phyloP scores from a whole-genome alignment of 495 filamentous ascomycete species.

The Xylaria cubensis region DNA sequence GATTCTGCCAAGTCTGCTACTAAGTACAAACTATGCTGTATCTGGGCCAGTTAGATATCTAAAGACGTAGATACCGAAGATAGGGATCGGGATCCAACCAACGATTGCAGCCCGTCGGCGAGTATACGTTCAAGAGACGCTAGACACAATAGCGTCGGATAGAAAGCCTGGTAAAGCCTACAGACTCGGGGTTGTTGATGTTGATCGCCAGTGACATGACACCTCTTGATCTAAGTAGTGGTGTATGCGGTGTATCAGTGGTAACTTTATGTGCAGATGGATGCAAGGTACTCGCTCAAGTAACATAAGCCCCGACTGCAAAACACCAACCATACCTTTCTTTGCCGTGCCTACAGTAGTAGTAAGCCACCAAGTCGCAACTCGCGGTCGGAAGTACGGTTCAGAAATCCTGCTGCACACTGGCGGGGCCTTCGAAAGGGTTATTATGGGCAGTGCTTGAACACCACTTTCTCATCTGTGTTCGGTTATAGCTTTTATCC shows the following conservation, averaged over 20 bases:
- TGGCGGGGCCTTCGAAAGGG: conserved; percentile 11
- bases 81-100: background rate
- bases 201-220: background rate
- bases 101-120: background rate
- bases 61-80: background rate
- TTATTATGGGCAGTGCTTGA: background rate
- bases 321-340: conserved; percentile 10
- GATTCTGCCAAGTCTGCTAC: background rate
- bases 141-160: conserved; percentile 18
- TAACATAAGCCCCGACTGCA: conserved; percentile 12
- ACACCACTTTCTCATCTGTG: background rate
- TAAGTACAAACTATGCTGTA: background rate
- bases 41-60: background rate
- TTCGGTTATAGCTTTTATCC: background rate
- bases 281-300: conserved; percentile 9
- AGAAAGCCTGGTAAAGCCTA: background rate
- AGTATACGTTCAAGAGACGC: conserved; percentile 4
- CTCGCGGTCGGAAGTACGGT: background rate
- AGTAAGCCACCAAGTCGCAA: conserved; percentile 17
- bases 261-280: background rate
- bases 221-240: background rate
- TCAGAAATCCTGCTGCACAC: conserved; percentile 17
- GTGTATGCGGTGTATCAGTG: too few relatives aligned
- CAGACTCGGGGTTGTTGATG: conserved; percentile 1
- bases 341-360: background rate